Evolutionary conservation across 2,329 filamentous ascomycete genomes (phyloP).

Genomic region (Geosmithia flava): DNA sequence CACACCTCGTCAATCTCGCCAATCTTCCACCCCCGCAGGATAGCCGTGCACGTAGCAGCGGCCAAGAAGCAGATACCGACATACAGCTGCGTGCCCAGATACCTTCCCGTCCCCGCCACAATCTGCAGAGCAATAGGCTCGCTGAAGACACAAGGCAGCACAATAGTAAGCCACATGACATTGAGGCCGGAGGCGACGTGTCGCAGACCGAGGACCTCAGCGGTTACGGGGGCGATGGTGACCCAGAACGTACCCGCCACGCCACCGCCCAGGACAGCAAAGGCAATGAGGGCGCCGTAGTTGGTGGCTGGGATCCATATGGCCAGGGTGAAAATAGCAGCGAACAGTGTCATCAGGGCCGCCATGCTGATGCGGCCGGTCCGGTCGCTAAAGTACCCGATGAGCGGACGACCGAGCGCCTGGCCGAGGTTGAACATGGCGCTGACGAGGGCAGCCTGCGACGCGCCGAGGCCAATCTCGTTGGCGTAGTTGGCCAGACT

Average conservation of each 20-base stretch:
- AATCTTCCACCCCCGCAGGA: constrained; percentile 25
- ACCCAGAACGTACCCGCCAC: constrained; percentile 64
- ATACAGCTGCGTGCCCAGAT: constrained; percentile 43
- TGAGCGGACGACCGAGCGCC: constrained; percentile 55
- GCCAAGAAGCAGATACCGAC: constrained; percentile 47
- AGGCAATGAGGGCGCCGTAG: constrained; percentile 59
- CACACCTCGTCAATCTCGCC: constrained; percentile 18
- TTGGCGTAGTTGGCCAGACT: constrained; percentile 62
- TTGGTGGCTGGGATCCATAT: constrained; percentile 58
- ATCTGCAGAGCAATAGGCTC: constrained; percentile 52
- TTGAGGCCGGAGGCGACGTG: constrained; percentile 56
- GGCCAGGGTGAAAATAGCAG: constrained; percentile 52
- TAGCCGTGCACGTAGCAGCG: constrained; percentile 20
- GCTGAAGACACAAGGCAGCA: constrained; percentile 57
- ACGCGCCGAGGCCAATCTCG: constrained; percentile 51
- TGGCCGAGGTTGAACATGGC: constrained; percentile 60
- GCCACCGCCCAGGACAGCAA: constrained; percentile 55
- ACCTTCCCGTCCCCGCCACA: constrained; percentile 27
- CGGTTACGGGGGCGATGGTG: constrained; percentile 55
- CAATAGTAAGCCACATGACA: constrained; percentile 59
- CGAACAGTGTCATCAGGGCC: constrained; percentile 47
- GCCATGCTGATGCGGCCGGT: constrained; percentile 66
- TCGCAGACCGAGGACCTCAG: constrained; percentile 61
- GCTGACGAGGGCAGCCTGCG: constrained; percentile 59
- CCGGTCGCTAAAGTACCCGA: constrained; percentile 60